phyloP scores from a whole-genome alignment of 2,329 filamentous ascomycete species.

The Thelonectria discophora region DNA sequence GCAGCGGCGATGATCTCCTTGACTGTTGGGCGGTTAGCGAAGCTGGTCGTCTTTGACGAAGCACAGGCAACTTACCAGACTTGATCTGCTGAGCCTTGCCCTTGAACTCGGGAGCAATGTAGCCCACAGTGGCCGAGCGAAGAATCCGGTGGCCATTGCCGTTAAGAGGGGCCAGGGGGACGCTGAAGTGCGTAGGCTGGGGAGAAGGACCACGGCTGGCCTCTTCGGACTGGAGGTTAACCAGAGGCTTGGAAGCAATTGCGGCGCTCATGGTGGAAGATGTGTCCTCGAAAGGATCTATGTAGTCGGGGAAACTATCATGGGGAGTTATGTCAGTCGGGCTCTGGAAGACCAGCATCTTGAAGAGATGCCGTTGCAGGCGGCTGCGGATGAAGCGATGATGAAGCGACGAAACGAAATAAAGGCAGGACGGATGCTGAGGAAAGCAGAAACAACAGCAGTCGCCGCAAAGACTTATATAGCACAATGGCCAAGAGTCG shows the following conservation, averaged over 20 bases:
- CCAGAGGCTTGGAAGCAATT: constrained; percentile 52
- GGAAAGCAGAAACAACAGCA: constrained; percentile 21
- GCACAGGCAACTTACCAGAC: constrained; percentile 61
- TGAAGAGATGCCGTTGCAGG: constrained; percentile 31
- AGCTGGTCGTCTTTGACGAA: background rate
- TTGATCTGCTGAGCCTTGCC: constrained; percentile 94
- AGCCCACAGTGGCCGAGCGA: constrained; percentile 90
- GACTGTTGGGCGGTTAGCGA: constrained; percentile 60
- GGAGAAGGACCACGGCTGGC: constrained; percentile 78
- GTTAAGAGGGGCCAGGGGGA: constrained; percentile 64
- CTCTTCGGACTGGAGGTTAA: constrained; percentile 52
- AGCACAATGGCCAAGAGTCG: constrained; percentile 22
- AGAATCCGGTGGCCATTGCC: constrained; percentile 76
- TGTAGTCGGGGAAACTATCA: constrained; percentile 58
- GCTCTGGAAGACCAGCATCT: constrained; percentile 49
- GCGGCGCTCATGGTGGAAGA: constrained; percentile 46
- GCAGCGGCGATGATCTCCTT: constrained; percentile 81
- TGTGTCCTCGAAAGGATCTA: constrained; percentile 49
- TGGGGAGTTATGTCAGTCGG: constrained; percentile 52
- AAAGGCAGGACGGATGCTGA: constrained; percentile 19
- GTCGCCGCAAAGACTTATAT: constrained; percentile 33
- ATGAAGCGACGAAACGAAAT: constrained; percentile 22
- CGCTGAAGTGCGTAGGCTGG: constrained; percentile 84
- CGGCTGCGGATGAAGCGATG: constrained; percentile 19
- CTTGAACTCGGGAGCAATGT: constrained; percentile 92